phyloP scores from a whole-genome alignment of 2,329 filamentous ascomycete species.

The Pseudogymnoascus verrucosus region DNA sequence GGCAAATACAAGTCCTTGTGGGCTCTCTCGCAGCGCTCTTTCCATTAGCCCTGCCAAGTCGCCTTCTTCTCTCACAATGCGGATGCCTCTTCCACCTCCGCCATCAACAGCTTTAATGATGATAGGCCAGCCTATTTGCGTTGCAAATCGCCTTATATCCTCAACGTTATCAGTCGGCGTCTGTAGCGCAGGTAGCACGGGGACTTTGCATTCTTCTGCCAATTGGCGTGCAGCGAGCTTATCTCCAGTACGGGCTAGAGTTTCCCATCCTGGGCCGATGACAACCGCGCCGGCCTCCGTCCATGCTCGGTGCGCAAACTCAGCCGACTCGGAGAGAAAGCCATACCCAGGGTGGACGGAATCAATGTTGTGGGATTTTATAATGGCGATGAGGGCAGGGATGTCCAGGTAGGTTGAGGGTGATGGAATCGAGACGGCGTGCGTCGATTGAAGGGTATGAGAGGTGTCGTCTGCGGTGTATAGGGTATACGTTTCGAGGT shows the following conservation, averaged over 20 bases:
- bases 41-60: slow-evolving; percentile 46
- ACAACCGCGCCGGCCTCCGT: slow-evolving; percentile 60
- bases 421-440: slow-evolving; percentile 43
- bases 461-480: slow-evolving; percentile 47
- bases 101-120: slow-evolving; percentile 54
- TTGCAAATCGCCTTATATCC: slow-evolving; percentile 46
- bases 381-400: slow-evolving; percentile 38
- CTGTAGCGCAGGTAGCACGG: slow-evolving; percentile 65
- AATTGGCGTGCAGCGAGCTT: slow-evolving; percentile 57
- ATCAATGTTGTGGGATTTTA: slow-evolving; percentile 43
- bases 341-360: slow-evolving; percentile 69
- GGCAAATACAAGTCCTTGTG: slow-evolving; percentile 50
- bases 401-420: slow-evolving; percentile 47
- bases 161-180: slow-evolving; percentile 52
- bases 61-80: slow-evolving; percentile 41
- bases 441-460: slow-evolving; percentile 43
- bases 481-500: slow-evolving; percentile 46
- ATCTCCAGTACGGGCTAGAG: slow-evolving; percentile 22
- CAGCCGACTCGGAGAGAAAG: slow-evolving; percentile 60
- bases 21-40: slow-evolving; percentile 54
- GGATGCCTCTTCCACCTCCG: slow-evolving; percentile 58
- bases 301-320: slow-evolving; percentile 58
- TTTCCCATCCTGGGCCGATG: slow-evolving; percentile 52
- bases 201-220: slow-evolving; percentile 54
- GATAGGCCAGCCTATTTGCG: slow-evolving; percentile 35